Conservation (phyloP, 2,329 filamentous ascomycete genomes). For the Fusarium phyllophilum region DNA sequence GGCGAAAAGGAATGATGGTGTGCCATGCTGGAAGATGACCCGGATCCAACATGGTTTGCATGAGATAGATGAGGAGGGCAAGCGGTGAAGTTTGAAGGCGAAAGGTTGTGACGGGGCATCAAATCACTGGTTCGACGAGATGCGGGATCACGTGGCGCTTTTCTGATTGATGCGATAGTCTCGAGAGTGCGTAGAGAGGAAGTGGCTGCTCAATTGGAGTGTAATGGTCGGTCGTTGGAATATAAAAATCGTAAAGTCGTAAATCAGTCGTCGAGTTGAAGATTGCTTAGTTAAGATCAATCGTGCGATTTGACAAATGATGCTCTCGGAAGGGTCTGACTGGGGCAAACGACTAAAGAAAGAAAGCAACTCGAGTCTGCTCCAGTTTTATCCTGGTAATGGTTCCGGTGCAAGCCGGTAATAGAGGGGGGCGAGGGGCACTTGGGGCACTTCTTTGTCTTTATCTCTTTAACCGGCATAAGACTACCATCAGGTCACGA, state of each 20-base stretch:
- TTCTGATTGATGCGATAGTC: conserved; percentile 4
- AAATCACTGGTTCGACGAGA: conserved; percentile 44
- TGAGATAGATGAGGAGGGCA: conserved; percentile 39
- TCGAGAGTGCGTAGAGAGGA: neutral
- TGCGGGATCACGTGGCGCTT: conserved; percentile 39
- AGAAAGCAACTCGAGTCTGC: conserved; percentile 24
- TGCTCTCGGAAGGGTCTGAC: conserved; percentile 29
- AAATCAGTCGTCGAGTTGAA: conserved; percentile 18
- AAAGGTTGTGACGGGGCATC: conserved; percentile 46
- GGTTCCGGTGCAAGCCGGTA: conserved; percentile 42
- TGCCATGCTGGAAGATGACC: conserved; percentile 47
- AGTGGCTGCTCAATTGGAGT: neutral
- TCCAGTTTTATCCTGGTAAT: conserved; percentile 39
- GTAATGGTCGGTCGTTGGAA: neutral
- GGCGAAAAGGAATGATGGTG: conserved; percentile 46
- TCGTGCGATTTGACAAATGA: conserved; percentile 30
- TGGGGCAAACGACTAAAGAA: conserved; percentile 29
- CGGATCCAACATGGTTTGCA: conserved; percentile 47
- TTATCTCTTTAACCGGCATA: neutral
- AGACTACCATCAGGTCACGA: too few species aligned
- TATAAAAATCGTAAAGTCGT: conserved; percentile 11
- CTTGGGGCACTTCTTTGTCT: neutral
- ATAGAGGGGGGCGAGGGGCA: conserved; percentile 24
- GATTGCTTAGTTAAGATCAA: conserved; percentile 12
- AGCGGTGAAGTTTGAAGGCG: conserved; percentile 44